Conservation (phyloP, 495 filamentous ascomycete genomes). For the Lineolata rhizophorae region DNA sequence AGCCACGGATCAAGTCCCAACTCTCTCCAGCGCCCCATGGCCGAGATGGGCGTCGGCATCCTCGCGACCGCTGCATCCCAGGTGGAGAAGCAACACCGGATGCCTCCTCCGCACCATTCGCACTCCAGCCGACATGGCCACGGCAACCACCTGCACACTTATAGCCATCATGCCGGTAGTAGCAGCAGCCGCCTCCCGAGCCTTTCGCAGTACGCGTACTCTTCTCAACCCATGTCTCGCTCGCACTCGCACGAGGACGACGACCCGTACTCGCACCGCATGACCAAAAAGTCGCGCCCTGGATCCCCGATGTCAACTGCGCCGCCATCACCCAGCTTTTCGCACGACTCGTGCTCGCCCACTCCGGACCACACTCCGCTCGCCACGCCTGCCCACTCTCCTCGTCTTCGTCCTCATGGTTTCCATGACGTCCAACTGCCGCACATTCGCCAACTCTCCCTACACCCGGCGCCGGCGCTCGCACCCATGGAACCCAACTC, state of each 20-base stretch:
- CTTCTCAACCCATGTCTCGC: conserved; percentile 61
- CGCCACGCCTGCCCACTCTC: conserved; percentile 88
- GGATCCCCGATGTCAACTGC: conserved; percentile 89
- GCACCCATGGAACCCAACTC: conserved; percentile 76
- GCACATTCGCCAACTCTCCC: conserved; percentile 65
- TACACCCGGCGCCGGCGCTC: conserved; percentile 70
- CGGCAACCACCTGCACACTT: conserved; percentile 8
- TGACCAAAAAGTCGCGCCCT: conserved; percentile 70
- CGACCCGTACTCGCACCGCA: conserved; percentile 43
- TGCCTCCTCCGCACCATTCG: conserved; percentile 30
- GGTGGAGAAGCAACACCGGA: conserved; percentile 58
- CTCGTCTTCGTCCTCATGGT: conserved; percentile 60
- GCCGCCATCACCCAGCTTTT: conserved; percentile 94
- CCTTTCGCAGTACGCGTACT: conserved; percentile 58
- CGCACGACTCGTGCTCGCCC: conserved; percentile 84
- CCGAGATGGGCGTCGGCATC: conserved; percentile 55
- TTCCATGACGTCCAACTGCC: conserved; percentile 53
- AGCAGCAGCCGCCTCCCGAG: conserved; percentile 33
- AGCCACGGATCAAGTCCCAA: conserved; percentile 30
- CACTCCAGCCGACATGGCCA: conserved; percentile 29
- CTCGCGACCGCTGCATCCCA: conserved; percentile 80
- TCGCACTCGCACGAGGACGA: conserved; percentile 81
- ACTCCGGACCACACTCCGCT: conserved; percentile 94
- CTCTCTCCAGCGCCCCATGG: too few relatives aligned
- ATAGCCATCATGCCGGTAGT: conserved; percentile 11